Conservation (phyloP, 306 rosid species). For the Hippophae gyantsensis region DNA sequence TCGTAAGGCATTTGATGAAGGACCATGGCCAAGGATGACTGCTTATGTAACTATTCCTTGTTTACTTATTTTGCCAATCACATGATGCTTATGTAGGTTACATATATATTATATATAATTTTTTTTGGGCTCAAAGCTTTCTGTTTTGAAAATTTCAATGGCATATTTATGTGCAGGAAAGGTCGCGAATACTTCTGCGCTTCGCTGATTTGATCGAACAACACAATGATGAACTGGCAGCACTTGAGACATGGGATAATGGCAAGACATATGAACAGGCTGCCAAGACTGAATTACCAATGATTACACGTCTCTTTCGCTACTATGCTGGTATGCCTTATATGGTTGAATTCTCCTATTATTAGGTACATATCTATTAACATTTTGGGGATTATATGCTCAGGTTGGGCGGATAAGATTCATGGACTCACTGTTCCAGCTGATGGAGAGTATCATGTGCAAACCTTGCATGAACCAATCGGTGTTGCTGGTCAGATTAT, state of each 20-base stretch:
- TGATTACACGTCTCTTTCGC: constrained; percentile 58
- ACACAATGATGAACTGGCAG: constrained; percentile 66
- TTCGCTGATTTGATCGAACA: constrained; percentile 85
- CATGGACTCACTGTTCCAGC: constrained; percentile 89
- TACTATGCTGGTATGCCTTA: constrained; percentile 67
- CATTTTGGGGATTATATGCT: not conserved
- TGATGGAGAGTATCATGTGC: constrained; percentile 76
- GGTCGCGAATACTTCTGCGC: constrained; percentile 62
- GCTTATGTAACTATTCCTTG: constrained; percentile 48
- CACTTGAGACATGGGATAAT: constrained; percentile 78
- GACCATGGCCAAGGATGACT: constrained; percentile 92
- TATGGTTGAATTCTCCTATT: not conserved
- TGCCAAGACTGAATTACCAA: constrained; percentile 41
- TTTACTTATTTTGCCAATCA: not conserved
- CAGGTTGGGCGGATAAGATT: constrained; percentile 98
- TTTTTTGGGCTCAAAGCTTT: too few relatives aligned
- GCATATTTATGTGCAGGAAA: constrained; percentile 39
- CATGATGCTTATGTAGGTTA: too few relatives aligned
- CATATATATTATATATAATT: not conserved
- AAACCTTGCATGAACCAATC: constrained; percentile 82
- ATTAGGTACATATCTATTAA: not conserved
- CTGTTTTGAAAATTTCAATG: too few relatives aligned
- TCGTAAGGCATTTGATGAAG: constrained; percentile 93
- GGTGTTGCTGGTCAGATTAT: constrained; percentile 96
- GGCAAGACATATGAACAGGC: constrained; percentile 80